Conservation (phyloP, 2,329 filamentous ascomycete species). For the Pseudogymnoascus sp. region DNA sequence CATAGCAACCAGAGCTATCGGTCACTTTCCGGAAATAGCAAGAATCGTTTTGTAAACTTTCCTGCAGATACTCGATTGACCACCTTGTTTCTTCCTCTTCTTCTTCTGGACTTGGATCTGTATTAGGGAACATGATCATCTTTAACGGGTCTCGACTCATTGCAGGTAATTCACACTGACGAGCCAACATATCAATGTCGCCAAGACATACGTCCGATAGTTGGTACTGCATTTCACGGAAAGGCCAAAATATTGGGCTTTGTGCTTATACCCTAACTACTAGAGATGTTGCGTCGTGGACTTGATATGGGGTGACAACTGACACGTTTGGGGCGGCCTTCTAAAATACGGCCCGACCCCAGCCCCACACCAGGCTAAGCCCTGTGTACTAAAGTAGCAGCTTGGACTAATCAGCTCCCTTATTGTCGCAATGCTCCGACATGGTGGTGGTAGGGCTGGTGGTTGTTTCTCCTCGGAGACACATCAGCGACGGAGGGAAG, state of each 20-base stretch:
- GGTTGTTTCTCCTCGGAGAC: too few relatives aligned
- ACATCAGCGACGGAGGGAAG: too few relatives aligned
- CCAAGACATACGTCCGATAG: neutral
- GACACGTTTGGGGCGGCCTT: neutral
- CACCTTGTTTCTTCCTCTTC: neutral
- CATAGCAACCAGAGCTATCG: neutral
- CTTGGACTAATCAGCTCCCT: too few relatives aligned
- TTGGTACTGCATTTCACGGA: neutral
- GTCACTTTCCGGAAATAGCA: neutral
- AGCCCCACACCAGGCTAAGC: neutral
- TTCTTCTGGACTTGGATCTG: neutral
- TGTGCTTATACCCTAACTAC: neutral
- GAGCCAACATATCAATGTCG: neutral
- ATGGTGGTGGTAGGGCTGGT: too few relatives aligned
- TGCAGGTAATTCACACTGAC: neutral
- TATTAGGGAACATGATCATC: neutral
- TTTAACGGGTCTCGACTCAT: neutral
- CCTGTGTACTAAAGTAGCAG: neutral
- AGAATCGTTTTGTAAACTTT: neutral
- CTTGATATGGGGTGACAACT: neutral
- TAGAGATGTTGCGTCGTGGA: neutral
- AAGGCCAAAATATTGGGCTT: neutral
- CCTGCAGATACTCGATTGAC: neutral
- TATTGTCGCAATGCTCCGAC: too few relatives aligned
- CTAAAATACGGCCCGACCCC: neutral